Base-by-base conservation (phyloP, 2,329 filamentous ascomycete species). In the Botrytis aclada region DNA sequence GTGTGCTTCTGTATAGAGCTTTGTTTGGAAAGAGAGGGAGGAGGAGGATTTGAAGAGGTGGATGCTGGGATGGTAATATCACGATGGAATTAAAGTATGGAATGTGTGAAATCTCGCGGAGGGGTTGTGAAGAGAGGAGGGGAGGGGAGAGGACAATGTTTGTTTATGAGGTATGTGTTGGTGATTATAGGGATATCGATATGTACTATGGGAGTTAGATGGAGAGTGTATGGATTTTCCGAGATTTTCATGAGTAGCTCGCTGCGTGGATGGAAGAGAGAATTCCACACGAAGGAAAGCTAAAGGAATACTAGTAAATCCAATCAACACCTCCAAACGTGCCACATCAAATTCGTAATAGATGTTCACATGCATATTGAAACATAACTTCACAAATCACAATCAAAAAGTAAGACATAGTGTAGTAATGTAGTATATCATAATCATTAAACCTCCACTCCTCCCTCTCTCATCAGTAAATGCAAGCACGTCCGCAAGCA, bases 361-460 rank as follows among this genome's bases (percentile, higher is more conserved):
- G 3, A 18, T 47, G 2, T 1, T 25, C 20, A 8, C n/a, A 29
- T 67, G 41, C 25, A 56, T 25, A 18, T 14, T n/a, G 25, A 7
- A n/a, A 7, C 47, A n/a, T 25, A n/a, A n/a, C 12, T 25, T 67
- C 34, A 56, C 25, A 32, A 18, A 10, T 9, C 18, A 25, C 25
- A 41, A 32, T 22, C 34, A n/a, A 20, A 18, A 37, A 51, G 14
- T 3, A 41, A 56, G n/a, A n/a, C 10, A 25, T 32, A 43, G 34
- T 41, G 18, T 67, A 29, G 63, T 51, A 29, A 18, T 29, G 14
- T 47, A 56, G n/a, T 56, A 7, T 67, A 25, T 69, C 65, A 43
- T 56, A 41, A 69, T 56, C 47, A 69, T 69, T 69, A 67, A 54
- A 56, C 64, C 45, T 67, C 9, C 25, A 29, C 41, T 64, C 29